Evolutionary conservation across 2,329 filamentous ascomycete species (phyloP), one percentile per base, ranked within the genome.

Genomic region (Berkeleyomyces basicola): DNA sequence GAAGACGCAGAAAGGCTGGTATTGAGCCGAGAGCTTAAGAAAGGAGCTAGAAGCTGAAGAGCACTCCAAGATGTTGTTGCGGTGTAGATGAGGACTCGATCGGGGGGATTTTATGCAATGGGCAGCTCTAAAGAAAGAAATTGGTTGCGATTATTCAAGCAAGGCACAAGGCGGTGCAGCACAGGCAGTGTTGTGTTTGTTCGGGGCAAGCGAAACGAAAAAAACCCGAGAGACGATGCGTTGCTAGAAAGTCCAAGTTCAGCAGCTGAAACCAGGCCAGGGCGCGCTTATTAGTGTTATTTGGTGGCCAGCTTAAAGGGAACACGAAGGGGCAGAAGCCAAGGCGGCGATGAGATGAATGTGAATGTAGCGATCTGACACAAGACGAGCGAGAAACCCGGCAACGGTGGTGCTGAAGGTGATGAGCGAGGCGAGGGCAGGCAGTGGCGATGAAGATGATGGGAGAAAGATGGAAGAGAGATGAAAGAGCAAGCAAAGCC

Each of bases 161-260:
- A 37, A 7, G 23, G 33, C 7, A 37, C 3, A 53, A 36, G 49
- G 49, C 49, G 36, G 49, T 53, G 49, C 49, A 53, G 43, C 16
- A n/a, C 43, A 46, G 46, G 7, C 10, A 4, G 14, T 53, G 49
- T 33, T 36, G 23, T 36, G 33, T 36, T 11, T 9, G n/a, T 7
- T 55, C 51, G 51, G 51, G 39, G 11, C 51, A 55, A 39, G 51
- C 51, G 51, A 55, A 55, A 55, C 51, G 33, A 55, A 55, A 53
- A 33, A 53, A 31, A 53, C 11, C 43, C 39, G 40, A 59, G 46
- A 44, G 58, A 59, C 58, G 58, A 59, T 59, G 58, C 43, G 43
- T 44, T 47, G 43, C 42, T 58, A 7, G 51, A 55, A 31, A 39
- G 33, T 53, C 31, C 31, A 55, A 37, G 51, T 55, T 55, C 6